Base-by-base conservation (phyloP, 2,329 filamentous ascomycete species). In the Bipolaris victoriae region DNA sequence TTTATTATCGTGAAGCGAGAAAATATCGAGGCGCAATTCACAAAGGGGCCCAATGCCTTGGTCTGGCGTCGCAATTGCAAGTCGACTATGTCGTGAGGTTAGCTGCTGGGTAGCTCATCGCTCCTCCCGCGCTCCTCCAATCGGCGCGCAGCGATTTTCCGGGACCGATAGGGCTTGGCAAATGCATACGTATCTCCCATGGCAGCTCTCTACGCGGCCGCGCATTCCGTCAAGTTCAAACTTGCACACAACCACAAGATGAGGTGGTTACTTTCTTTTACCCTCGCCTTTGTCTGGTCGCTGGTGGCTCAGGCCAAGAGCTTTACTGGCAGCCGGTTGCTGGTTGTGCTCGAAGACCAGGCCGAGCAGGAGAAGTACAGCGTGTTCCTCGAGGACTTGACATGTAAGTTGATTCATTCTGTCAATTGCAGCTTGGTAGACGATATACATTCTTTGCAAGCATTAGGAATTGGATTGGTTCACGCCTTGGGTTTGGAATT, bases 311-410 rank as follows among this genome's bases (percentile, higher is more conserved):
- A 89, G 76, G 92, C 92, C 55, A 80, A 90, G 71, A 97, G 93
- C 81, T 89, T 88, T 62, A 84, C 87, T 47, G 95, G 94, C 58
- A 86, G 85, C 77, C 86, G 92, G 74, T 79, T 98, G 77, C 83
- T 99, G 71, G 92, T 96, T 60, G 85, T 99, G 57, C 79, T 97
- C 51, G 94, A 98, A 71, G 90, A 96, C 69, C 83, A 87, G 62
- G 84, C 86, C 40, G 91, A 97, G 73, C 92, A 93, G 83, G 85
- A 85, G 67, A 85, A 85, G 66, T 99, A 97, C 79, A 90, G 90
- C 57, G 89, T 88, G 70, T 94, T 98, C 76, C 82, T 92, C 63
- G 84, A 83, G 54, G 90, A 92, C 73, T 77, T 95, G 58, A 82
- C 86, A 74, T 83, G 90, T 90, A 81, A 73, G 83, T 74, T 47